Conservation (phyloP, 768 basidiomycete species). For the Boletellus emodensis region DNA sequence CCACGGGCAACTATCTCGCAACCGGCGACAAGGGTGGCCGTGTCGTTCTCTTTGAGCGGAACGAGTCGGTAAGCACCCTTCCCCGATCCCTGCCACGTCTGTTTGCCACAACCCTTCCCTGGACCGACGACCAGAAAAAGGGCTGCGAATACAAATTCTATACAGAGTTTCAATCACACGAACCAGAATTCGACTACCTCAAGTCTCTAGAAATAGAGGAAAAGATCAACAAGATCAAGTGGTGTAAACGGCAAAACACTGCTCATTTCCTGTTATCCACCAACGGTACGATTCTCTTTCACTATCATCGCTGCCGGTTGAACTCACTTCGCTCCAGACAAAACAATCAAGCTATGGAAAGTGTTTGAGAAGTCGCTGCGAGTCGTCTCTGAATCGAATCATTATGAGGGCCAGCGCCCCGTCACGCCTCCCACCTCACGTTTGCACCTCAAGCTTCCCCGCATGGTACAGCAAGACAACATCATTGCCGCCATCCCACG, state of each 20-base stretch:
- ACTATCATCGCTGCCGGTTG: background rate
- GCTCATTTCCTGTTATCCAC: slow-evolving; percentile 97
- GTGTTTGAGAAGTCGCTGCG: slow-evolving; percentile 98
- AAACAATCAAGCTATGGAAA: slow-evolving; percentile 99
- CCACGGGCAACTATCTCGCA: slow-evolving; percentile 98
- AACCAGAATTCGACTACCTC: slow-evolving; percentile 99
- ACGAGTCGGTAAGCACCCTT: slow-evolving; percentile 74
- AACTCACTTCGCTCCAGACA: slow-evolving; percentile 55
- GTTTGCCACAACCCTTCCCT: slow-evolving; percentile 21
- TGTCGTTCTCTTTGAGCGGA: slow-evolving; percentile 97
- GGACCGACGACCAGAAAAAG: slow-evolving; percentile 71
- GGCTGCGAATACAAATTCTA: slow-evolving; percentile 99
- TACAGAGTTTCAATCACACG: slow-evolving; percentile 99
- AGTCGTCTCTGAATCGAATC: slow-evolving; percentile 96
- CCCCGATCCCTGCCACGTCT: slow-evolving; percentile 17
- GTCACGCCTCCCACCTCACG: slow-evolving; percentile 56
- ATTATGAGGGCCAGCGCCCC: slow-evolving; percentile 72
- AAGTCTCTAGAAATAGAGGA: slow-evolving; percentile 99
- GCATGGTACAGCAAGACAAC: slow-evolving; percentile 91
- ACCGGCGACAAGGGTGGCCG: slow-evolving; percentile 99
- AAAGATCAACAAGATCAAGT: slow-evolving; percentile 99
- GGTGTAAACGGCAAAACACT: slow-evolving; percentile 97
- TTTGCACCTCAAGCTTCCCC: slow-evolving; percentile 77
- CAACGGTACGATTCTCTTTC: slow-evolving; percentile 61
- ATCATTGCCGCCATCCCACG: slow-evolving; percentile 98